These are phyloP conservation scores for Suhomyces kilbournensis DNA, from an alignment of 805 yeast species.

Conservation along the genomic window DNA sequence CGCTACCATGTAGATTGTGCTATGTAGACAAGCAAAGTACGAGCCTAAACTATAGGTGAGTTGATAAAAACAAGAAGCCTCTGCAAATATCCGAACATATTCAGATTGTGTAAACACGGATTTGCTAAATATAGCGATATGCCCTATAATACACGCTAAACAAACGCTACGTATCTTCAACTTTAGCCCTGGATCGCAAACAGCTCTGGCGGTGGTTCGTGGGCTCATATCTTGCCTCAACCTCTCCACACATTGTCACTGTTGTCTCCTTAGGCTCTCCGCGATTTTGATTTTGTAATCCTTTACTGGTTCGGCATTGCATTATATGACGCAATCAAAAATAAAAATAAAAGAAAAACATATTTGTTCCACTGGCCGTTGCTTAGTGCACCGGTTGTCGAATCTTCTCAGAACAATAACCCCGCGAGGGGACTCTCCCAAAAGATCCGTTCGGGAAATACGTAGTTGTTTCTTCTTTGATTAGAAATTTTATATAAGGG, in stretches of 20 bases:
- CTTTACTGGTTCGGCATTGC: not conserved
- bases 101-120: not conserved
- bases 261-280: not conserved
- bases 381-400: not conserved
- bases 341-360: not conserved
- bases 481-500: not conserved
- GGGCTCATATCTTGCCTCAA: not conserved
- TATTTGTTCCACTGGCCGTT: not conserved
- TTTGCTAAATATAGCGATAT: not conserved
- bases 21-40: not conserved
- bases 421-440: constrained; percentile 2
- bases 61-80: not conserved
- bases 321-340: not conserved
- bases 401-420: not conserved
- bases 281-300: not conserved
- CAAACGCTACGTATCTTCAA: not conserved
- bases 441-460: constrained; percentile 1
- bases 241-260: not conserved
- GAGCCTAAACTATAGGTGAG: not conserved
- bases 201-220: not conserved
- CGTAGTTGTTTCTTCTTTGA: not conserved
- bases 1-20: not conserved
- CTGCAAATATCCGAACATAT: not conserved
- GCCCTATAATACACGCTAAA: not conserved
- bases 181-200: not conserved